These are phyloP conservation scores for Colletotrichum nymphaeae DNA, from an alignment of 2,329 filamentous ascomycete species.

Conservation along the genomic window DNA sequence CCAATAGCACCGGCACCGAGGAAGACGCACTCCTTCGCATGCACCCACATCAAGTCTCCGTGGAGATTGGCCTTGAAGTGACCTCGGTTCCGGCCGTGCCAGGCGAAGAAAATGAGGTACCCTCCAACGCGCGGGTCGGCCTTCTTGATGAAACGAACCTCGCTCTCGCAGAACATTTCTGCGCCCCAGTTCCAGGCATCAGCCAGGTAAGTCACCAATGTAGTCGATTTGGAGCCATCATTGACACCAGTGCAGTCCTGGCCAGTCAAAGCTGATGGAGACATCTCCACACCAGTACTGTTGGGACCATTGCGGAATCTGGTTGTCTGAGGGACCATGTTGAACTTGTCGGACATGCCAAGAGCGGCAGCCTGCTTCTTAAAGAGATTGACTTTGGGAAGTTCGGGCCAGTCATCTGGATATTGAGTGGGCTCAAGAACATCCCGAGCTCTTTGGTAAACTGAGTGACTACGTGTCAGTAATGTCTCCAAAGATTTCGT, in stretches of 20 bases:
- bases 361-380: conserved; percentile 66
- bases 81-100: conserved; percentile 69
- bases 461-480: conserved; percentile 45
- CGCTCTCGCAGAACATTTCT: conserved; percentile 77
- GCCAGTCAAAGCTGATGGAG: conserved; percentile 67
- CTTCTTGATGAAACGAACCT: conserved; percentile 72
- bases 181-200: conserved; percentile 80
- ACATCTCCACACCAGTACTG: conserved; percentile 73
- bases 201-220: conserved; percentile 73
- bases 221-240: conserved; percentile 75
- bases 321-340: conserved; percentile 70
- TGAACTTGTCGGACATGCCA: conserved; percentile 64
- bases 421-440: conserved; percentile 71
- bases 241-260: conserved; percentile 74
- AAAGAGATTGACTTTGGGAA: conserved; percentile 69
- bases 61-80: conserved; percentile 66
- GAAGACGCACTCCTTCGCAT: conserved; percentile 73
- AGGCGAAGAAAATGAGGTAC: conserved; percentile 73
- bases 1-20: conserved; percentile 74
- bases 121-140: conserved; percentile 58
- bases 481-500: neutral
- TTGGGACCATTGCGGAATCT: conserved; percentile 71
- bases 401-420: conserved; percentile 65
- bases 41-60: conserved; percentile 74
- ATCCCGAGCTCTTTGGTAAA: conserved; percentile 65